phyloP scores from a whole-genome alignment of 2,329 filamentous ascomycete genomes.

The Chaetomiaceae sp. region DNA sequence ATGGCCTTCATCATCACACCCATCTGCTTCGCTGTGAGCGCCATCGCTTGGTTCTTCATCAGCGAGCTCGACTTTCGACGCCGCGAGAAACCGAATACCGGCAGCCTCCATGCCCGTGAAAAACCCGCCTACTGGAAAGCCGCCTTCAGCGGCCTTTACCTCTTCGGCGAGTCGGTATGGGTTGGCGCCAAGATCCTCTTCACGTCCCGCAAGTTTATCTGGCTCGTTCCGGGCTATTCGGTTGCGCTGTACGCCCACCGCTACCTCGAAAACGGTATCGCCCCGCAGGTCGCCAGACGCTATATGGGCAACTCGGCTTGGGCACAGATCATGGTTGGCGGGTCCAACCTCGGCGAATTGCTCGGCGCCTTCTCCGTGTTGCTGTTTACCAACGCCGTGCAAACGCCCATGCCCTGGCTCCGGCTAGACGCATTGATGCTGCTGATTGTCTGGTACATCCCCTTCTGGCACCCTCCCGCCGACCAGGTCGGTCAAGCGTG shows the following conservation, averaged over 20 bases:
- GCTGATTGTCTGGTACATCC: constrained; percentile 46
- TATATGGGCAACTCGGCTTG: constrained; percentile 46
- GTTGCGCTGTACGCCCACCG: constrained; percentile 47
- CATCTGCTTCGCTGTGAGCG: constrained; percentile 41
- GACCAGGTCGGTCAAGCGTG: constrained; percentile 42
- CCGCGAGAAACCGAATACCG: constrained; percentile 23
- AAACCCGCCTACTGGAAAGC: constrained; percentile 35
- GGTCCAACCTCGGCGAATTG: constrained; percentile 48
- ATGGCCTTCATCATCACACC: constrained; percentile 49
- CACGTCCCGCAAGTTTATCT: constrained; percentile 44
- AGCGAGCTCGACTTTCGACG: constrained; percentile 35
- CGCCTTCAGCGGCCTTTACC: constrained; percentile 37
- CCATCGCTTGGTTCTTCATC: constrained; percentile 44
- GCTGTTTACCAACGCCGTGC: constrained; percentile 44
- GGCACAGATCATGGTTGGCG: constrained; percentile 48
- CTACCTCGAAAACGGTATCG: constrained; percentile 47
- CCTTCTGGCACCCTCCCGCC: constrained; percentile 41
- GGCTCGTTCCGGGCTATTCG: constrained; percentile 47
- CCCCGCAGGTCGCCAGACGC: constrained; percentile 42
- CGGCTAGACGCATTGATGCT: constrained; percentile 44
- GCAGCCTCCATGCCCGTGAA: background rate
- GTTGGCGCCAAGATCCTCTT: constrained; percentile 45
- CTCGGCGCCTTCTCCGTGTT: constrained; percentile 46
- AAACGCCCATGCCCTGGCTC: constrained; percentile 49
- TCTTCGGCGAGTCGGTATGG: constrained; percentile 44